Evolutionary conservation across 2,329 filamentous ascomycete species (phyloP).

Genomic region (Colletotrichum sojae): DNA sequence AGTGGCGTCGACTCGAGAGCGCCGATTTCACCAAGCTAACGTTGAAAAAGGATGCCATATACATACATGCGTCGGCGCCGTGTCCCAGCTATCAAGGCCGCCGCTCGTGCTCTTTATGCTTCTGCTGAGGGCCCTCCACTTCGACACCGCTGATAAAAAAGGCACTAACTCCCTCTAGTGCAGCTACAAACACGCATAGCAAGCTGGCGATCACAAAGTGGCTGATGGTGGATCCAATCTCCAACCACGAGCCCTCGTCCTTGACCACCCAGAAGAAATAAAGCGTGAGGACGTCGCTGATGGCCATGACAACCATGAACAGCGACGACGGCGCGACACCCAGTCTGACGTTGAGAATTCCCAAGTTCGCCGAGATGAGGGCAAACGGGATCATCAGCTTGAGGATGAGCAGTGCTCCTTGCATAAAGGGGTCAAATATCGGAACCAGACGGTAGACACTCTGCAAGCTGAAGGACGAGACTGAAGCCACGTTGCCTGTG

Average conservation of each 20-base stretch:
- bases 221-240: slow-evolving; percentile 96
- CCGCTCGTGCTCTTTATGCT: neutral
- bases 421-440: slow-evolving; percentile 93
- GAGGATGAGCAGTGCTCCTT: slow-evolving; percentile 86
- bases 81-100: neutral
- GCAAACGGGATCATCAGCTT: slow-evolving; percentile 96
- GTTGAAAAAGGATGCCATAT: too few species aligned
- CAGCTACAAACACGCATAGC: slow-evolving; percentile 91
- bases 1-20: too few species aligned
- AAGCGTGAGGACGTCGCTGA: slow-evolving; percentile 91
- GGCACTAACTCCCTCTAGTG: slow-evolving; percentile 87
- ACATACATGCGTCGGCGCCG: too few species aligned
- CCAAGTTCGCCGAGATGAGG: slow-evolving; percentile 92
- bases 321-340: slow-evolving; percentile 89
- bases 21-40: too few species aligned
- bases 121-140: slow-evolving; percentile 59
- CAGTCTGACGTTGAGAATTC: slow-evolving; percentile 87
- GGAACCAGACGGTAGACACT: slow-evolving; percentile 90
- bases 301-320: slow-evolving; percentile 94
- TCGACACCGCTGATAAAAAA: slow-evolving; percentile 86
- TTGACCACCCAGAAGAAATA: slow-evolving; percentile 99
- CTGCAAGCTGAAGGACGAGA: slow-evolving; percentile 94
- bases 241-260: slow-evolving; percentile 96
- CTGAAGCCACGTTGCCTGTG: slow-evolving; percentile 94
- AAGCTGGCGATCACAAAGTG: slow-evolving; percentile 95